phyloP scores from a whole-genome alignment of 2,329 filamentous ascomycete genomes.

The Cryphonectria radicalis region DNA sequence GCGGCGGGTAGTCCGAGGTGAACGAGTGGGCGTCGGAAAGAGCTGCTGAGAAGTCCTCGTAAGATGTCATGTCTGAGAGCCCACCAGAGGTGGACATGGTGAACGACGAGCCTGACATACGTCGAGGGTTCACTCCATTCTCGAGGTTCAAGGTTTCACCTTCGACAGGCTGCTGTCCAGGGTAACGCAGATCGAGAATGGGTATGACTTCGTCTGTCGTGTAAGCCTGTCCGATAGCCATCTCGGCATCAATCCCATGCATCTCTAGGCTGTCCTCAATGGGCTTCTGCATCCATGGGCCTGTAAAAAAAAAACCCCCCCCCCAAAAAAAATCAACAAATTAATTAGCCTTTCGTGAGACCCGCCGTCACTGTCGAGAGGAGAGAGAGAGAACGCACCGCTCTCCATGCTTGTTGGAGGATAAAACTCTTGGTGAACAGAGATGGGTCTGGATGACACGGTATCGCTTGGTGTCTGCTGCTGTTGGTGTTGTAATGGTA shows the following conservation, averaged over 20 bases:
- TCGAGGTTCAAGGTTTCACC: conserved; percentile 56
- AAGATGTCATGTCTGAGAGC: conserved; percentile 70
- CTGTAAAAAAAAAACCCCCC: conserved; percentile 38
- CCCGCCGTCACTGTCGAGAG: conserved; percentile 7
- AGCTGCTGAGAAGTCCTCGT: conserved; percentile 71
- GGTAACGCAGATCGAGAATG: conserved; percentile 63
- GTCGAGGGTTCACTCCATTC: conserved; percentile 58
- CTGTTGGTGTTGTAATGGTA: conserved; percentile 46
- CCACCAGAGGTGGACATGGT: conserved; percentile 70
- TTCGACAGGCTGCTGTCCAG: conserved; percentile 50
- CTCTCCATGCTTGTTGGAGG: conserved; percentile 53
- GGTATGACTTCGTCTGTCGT: conserved; percentile 66
- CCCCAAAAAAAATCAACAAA: too few species aligned
- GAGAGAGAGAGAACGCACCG: conserved; percentile 45
- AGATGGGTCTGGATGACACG: conserved; percentile 57
- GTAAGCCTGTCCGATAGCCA: conserved; percentile 65
- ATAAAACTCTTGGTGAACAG: conserved; percentile 63
- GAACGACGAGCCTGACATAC: conserved; percentile 75
- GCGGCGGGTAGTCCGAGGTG: conserved; percentile 67
- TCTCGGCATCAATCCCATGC: conserved; percentile 59
- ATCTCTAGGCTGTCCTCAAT: conserved; percentile 62
- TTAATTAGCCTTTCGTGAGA: conserved; percentile 33
- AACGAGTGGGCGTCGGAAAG: conserved; percentile 71
- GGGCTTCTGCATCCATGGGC: conserved; percentile 58
- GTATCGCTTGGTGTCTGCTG: conserved; percentile 51